Conservation (phyloP, 768 basidiomycete genomes). For the Chalciporus piperatus region DNA sequence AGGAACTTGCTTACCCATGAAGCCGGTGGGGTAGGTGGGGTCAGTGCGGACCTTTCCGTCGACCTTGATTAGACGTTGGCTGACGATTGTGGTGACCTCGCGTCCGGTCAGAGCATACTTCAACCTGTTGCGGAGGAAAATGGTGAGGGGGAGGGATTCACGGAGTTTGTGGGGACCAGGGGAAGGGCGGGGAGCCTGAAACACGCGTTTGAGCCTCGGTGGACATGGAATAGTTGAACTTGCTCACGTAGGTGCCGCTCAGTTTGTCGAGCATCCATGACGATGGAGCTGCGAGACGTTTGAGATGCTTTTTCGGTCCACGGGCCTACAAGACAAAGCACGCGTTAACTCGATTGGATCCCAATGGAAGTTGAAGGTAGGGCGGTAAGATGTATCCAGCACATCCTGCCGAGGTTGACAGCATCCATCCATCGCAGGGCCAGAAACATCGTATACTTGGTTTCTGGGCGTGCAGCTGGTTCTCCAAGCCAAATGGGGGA, state of each 20-base stretch:
- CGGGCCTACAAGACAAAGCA: slow-evolving; percentile 60
- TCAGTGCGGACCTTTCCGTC: slow-evolving; percentile 99
- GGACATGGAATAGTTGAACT: neutral
- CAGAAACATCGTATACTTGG: neutral
- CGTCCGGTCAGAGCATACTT: slow-evolving; percentile 98
- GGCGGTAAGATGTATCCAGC: slow-evolving; percentile 3
- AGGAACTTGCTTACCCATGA: slow-evolving; percentile 71
- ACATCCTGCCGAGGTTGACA: slow-evolving; percentile 15
- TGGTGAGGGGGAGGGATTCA: slow-evolving; percentile 93
- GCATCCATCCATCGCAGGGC: slow-evolving; percentile 28
- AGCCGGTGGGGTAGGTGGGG: slow-evolving; percentile 93
- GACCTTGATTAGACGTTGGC: slow-evolving; percentile 96
- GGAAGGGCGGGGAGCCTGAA: slow-evolving; percentile 90
- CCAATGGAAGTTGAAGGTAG: neutral
- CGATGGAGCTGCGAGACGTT: slow-evolving; percentile 94
- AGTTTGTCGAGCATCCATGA: slow-evolving; percentile 99
- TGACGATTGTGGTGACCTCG: slow-evolving; percentile 93
- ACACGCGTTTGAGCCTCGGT: slow-evolving; percentile 7
- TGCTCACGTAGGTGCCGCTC: slow-evolving; percentile 86
- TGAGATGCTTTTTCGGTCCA: slow-evolving; percentile 99
- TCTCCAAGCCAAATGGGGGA: neutral
- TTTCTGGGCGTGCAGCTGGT: neutral
- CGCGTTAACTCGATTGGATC: slow-evolving; percentile 14
- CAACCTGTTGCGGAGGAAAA: slow-evolving; percentile 98
- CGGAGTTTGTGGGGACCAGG: slow-evolving; percentile 99